Evolutionary conservation across 495 filamentous ascomycete genomes (phyloP).

Genomic region (Beverwykella pulmonaria): DNA sequence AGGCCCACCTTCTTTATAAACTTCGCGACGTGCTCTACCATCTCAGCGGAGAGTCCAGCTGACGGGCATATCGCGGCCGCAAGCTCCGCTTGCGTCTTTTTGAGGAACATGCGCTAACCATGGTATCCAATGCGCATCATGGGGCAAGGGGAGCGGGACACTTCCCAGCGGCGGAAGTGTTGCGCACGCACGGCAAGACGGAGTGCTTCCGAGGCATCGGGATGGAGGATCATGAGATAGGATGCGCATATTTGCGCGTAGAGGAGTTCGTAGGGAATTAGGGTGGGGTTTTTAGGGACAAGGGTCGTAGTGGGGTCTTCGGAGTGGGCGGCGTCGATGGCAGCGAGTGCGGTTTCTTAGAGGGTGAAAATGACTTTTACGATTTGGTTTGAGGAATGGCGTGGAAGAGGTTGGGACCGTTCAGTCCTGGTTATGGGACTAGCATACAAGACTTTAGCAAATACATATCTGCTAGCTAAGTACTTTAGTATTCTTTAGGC

Average conservation of each 20-base stretch:
- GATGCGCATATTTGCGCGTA: conserved; percentile 77
- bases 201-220: conserved; percentile 63
- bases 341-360: conserved; percentile 55
- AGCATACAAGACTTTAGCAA: too few species aligned
- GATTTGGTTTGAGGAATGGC: too few species aligned
- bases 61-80: conserved; percentile 58
- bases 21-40: conserved; percentile 58
- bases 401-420: too few species aligned
- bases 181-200: conserved; percentile 77
- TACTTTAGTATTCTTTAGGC: too few species aligned
- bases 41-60: conserved; percentile 52
- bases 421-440: too few species aligned
- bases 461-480: too few species aligned
- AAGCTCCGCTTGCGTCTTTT: conserved; percentile 67
- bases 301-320: conserved; percentile 62
- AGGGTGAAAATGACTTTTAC: too few species aligned
- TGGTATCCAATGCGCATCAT: conserved; percentile 73
- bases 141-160: conserved; percentile 69
- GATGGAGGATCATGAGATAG: conserved; percentile 61
- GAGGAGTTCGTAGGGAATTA: conserved; percentile 72
- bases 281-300: conserved; percentile 41
- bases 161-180: conserved; percentile 81
- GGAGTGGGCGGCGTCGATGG: conserved; percentile 74
- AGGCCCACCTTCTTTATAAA: conserved; percentile 69
- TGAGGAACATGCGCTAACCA: conserved; percentile 71